Conservation (phyloP, 306 rosid genomes). For the Neltuma alba region DNA sequence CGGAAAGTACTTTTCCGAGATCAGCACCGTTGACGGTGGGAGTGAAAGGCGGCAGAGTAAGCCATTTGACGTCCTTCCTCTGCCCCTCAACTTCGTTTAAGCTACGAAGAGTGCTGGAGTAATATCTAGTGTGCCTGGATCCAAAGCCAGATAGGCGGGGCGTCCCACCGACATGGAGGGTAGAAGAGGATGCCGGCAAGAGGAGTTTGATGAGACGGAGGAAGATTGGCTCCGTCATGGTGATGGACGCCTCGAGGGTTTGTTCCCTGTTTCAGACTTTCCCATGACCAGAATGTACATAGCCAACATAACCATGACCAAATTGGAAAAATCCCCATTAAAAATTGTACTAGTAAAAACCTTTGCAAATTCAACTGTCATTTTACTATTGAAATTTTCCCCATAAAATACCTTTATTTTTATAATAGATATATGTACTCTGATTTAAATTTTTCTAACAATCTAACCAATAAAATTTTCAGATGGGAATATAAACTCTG, state of each 20-base stretch:
- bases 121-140: conserved; percentile 7
- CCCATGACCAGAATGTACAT: too few relatives aligned
- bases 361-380: too few relatives aligned
- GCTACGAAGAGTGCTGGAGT: conserved; percentile 13
- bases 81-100: conserved; percentile 13
- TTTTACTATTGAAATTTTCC: too few relatives aligned
- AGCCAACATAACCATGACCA: too few relatives aligned
- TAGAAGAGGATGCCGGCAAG: not conserved
- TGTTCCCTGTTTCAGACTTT: not conserved
- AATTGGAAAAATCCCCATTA: too few relatives aligned
- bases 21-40: conserved; percentile 40
- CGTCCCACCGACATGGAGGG: not conserved
- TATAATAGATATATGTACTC: too few relatives aligned
- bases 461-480: too few relatives aligned
- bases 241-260: not conserved
- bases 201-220: conserved; percentile 43
- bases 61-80: conserved; percentile 47
- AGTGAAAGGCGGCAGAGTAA: conserved; percentile 64
- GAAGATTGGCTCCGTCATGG: conserved; percentile 22
- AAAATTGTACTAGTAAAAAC: too few relatives aligned
- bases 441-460: too few relatives aligned
- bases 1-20: conserved; percentile 40
- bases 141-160: conserved; percentile 13
- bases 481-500: too few relatives aligned
- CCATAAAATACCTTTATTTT: too few relatives aligned